A percentile compares a stretch with the other conserved stretches of the same genome.
phyloP scores from a whole-genome alignment of 257 asterid species.

The Plantago major region DNA sequence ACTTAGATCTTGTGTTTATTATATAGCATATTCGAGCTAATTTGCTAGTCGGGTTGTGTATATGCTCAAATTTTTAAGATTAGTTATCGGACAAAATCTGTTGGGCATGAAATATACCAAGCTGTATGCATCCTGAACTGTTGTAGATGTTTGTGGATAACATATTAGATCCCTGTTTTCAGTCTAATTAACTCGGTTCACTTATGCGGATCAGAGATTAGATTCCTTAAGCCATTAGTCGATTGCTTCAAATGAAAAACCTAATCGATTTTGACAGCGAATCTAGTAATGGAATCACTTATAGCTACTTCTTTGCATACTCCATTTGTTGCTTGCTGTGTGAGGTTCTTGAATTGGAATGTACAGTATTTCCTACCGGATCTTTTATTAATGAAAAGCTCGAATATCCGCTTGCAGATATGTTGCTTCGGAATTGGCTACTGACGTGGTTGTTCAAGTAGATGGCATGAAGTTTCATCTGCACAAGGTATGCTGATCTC shows the following conservation, averaged over 20 bases:
- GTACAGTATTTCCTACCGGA: neutral
- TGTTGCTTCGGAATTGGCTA: slow-evolving; percentile 79
- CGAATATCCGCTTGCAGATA: slow-evolving; percentile 44
- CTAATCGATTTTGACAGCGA: too few species aligned
- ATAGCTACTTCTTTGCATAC: neutral
- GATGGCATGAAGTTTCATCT: slow-evolving; percentile 77
- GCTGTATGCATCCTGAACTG: neutral
- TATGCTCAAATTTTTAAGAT: neutral
- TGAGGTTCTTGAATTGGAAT: neutral
- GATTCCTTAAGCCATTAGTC: too few species aligned
- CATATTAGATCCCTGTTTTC: too few species aligned
- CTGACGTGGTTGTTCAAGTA: slow-evolving; percentile 59
- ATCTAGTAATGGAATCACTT: too few species aligned
- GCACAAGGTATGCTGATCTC: slow-evolving; percentile 65
- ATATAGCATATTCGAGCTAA: neutral
- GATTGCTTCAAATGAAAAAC: too few species aligned
- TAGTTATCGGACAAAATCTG: neutral
- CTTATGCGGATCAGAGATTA: too few species aligned
- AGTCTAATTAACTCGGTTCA: too few species aligned
- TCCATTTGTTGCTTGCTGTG: neutral
- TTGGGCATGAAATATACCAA: slow-evolving; percentile 4
- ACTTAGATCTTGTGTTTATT: slow-evolving; percentile 9
- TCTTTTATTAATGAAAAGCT: neutral
- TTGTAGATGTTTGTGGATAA: neutral
- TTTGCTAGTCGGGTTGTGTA: too few species aligned